Percentiles rank a stretch among this genome's conserved stretches.
Conservation (phyloP, 2,329 filamentous ascomycete species). For the Keithomyces neogunnii region DNA sequence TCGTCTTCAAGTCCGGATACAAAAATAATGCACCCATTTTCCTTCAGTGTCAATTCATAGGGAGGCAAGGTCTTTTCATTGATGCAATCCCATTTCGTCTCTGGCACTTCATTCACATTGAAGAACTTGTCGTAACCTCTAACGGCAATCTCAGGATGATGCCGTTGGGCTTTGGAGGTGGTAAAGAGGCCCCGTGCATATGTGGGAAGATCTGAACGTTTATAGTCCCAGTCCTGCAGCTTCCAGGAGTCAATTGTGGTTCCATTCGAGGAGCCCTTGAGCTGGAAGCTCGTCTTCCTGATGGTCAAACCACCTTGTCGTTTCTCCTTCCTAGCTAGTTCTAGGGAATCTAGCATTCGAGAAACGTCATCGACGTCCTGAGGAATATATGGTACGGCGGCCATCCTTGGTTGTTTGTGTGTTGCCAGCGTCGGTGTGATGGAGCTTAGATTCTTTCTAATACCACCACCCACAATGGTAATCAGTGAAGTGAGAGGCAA, state of each 20-base stretch:
- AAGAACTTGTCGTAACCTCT: conserved; percentile 99
- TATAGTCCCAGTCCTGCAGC: conserved; percentile 94
- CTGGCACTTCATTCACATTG: conserved; percentile 74
- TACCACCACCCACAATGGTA: too few species aligned
- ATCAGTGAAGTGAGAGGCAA: too few species aligned
- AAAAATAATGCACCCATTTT: conserved; percentile 99
- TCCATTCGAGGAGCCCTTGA: conserved; percentile 53
- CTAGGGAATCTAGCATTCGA: conserved; percentile 56
- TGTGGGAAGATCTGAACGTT: conserved; percentile 73
- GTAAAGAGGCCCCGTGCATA: conserved; percentile 94
- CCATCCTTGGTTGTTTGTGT: conserved; percentile 15
- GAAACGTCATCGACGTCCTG: conserved; percentile 65
- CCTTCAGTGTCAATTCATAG: conserved; percentile 93
- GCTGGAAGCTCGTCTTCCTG: conserved; percentile 70
- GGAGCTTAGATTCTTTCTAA: not conserved
- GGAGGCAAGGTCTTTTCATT: conserved; percentile 68
- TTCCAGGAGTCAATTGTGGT: conserved; percentile 83
- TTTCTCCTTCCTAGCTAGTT: conserved; percentile 45
- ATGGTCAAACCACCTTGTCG: conserved; percentile 57
- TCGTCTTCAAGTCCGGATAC: conserved; percentile 84
- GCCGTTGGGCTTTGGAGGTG: conserved; percentile 51
- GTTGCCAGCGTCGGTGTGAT: not conserved
- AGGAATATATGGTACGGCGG: conserved; percentile 46
- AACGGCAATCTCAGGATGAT: conserved; percentile 68
- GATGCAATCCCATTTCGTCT: conserved; percentile 79